Percentiles rank a stretch among this genome's conserved stretches.
These are phyloP conservation scores for Colletotrichum tropicicola DNA, from an alignment of 2,329 filamentous ascomycete genomes.

Conservation along the genomic window DNA sequence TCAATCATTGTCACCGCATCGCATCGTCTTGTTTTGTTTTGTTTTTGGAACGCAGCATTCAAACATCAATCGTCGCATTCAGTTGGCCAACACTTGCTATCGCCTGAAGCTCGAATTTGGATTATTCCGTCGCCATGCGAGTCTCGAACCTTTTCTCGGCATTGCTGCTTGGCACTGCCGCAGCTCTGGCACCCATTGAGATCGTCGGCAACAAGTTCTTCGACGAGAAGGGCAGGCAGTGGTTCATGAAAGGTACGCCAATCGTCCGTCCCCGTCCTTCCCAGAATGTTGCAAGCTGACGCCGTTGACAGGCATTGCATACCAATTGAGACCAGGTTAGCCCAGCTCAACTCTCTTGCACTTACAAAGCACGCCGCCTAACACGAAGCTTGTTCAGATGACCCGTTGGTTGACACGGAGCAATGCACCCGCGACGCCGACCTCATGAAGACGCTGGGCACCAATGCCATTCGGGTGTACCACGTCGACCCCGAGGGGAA, in stretches of 20 bases:
- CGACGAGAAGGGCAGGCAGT: conserved; percentile 80
- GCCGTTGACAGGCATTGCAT: conserved; percentile 71
- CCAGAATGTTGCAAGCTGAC: conserved; percentile 13
- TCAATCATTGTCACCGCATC: not conserved
- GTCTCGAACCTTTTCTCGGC: conserved; percentile 41
- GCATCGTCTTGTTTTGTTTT: not conserved
- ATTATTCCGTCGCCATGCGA: conserved; percentile 45
- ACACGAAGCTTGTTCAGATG: conserved; percentile 50
- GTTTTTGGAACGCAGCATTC: conserved; percentile 6
- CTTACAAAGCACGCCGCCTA: conserved; percentile 10
- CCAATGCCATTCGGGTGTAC: conserved; percentile 88
- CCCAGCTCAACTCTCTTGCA: conserved; percentile 11
- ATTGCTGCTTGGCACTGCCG: conserved; percentile 44
- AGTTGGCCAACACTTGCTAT: not conserved
- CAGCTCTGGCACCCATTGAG: conserved; percentile 58
- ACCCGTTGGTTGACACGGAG: conserved; percentile 78
- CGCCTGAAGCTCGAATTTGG: not conserved
- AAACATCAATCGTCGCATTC: not conserved
- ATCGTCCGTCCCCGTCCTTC: not conserved
- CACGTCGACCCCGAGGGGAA: conserved; percentile 78
- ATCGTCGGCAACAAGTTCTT: conserved; percentile 86
- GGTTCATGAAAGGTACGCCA: conserved; percentile 79
- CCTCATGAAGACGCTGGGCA: conserved; percentile 82
- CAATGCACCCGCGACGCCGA: conserved; percentile 81
- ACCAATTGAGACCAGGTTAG: conserved; percentile 62